Percentiles rank a stretch among this genome's conserved stretches.
Conservation (phyloP, 495 filamentous ascomycete genomes). For the Oidiodendron maius region DNA sequence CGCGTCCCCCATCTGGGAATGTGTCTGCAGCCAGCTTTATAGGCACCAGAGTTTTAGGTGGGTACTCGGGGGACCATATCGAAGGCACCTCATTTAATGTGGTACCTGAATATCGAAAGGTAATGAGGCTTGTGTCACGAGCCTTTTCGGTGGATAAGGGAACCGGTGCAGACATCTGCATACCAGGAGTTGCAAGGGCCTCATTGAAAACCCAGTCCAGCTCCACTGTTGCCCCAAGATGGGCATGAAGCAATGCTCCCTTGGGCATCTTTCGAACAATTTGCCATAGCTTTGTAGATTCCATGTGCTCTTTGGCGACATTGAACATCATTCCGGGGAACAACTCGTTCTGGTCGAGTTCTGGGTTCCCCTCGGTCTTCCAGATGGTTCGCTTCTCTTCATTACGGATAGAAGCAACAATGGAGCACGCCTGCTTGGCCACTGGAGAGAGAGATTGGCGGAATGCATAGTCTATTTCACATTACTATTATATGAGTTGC, state of each 20-base stretch:
- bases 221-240: slow-evolving; percentile 84
- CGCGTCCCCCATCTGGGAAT: slow-evolving; percentile 63
- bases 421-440: slow-evolving; percentile 66
- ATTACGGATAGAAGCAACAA: slow-evolving; percentile 68
- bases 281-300: slow-evolving; percentile 72
- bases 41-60: slow-evolving; percentile 42
- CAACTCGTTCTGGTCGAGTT: slow-evolving; percentile 45
- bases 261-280: slow-evolving; percentile 85
- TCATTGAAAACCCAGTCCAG: slow-evolving; percentile 66
- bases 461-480: slow-evolving; percentile 48
- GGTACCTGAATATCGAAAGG: slow-evolving; percentile 1
- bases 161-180: slow-evolving; percentile 54
- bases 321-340: slow-evolving; percentile 87
- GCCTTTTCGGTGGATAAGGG: slow-evolving; percentile 6
- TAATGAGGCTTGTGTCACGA: not conserved
- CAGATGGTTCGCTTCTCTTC: slow-evolving; percentile 67
- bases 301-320: slow-evolving; percentile 71
- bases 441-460: slow-evolving; percentile 62
- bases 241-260: slow-evolving; percentile 78
- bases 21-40: slow-evolving; percentile 57
- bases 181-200: slow-evolving; percentile 65
- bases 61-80: slow-evolving; percentile 63
- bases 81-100: slow-evolving; percentile 13
- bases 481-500: no score
- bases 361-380: slow-evolving; percentile 54